phyloP scores from a whole-genome alignment of 129 eudicot species.

The Pulicaria dysenterica region DNA sequence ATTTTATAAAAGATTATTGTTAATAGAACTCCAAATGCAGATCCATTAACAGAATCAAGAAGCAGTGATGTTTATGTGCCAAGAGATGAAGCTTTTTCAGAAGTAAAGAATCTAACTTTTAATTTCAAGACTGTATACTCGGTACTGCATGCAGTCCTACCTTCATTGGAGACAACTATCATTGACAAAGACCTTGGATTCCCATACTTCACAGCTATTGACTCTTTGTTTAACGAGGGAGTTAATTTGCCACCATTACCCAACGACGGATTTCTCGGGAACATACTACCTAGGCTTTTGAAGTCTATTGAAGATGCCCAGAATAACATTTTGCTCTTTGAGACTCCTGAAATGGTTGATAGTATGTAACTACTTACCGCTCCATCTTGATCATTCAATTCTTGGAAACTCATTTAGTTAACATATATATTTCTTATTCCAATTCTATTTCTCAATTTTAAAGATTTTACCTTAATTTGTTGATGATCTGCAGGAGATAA shows the following conservation, averaged over 20 bases:
- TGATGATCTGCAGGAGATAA: constrained; percentile 59
- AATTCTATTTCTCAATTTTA: not conserved
- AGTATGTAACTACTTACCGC: constrained; percentile 28
- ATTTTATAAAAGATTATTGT: not conserved
- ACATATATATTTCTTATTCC: not conserved
- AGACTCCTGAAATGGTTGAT: constrained; percentile 59
- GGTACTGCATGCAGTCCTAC: constrained; percentile 57
- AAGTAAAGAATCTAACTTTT: constrained; percentile 48
- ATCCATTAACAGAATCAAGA: constrained; percentile 58
- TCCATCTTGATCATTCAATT: not conserved
- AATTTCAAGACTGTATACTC: constrained; percentile 45
- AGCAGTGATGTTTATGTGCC: constrained; percentile 57
- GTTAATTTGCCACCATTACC: constrained; percentile 32
- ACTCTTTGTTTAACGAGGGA: constrained; percentile 57
- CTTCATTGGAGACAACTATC: constrained; percentile 38
- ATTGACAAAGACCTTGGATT: constrained; percentile 49
- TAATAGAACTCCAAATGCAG: constrained; percentile 33
- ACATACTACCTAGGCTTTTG: constrained; percentile 51
- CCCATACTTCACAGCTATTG: constrained; percentile 67
- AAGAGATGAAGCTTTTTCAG: constrained; percentile 77
- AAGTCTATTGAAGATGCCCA: constrained; percentile 37
- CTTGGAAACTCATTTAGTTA: too few relatives aligned
- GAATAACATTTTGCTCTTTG: constrained; percentile 49
- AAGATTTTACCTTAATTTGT: not conserved
- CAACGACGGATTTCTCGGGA: constrained; percentile 23